These are phyloP conservation scores for Populus hybrid DNA, from an alignment of 441 rosid species.

Conservation along the genomic window DNA sequence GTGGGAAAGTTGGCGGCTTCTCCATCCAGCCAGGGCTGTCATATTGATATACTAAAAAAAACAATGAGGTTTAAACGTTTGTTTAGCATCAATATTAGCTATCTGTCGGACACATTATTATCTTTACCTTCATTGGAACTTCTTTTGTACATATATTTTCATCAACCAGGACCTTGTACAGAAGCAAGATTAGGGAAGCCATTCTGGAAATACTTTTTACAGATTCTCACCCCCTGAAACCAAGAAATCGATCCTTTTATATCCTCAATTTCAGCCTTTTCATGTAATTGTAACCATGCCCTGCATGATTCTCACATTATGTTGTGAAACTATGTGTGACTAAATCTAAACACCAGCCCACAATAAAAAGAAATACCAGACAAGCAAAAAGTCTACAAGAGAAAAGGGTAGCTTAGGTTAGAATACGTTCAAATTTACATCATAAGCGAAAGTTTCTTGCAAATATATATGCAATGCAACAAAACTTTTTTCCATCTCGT, in stretches of 20 bases:
- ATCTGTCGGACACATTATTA: not conserved
- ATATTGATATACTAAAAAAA: not conserved
- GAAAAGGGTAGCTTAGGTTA: not conserved
- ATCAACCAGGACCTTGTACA: not conserved
- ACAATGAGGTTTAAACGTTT: not conserved
- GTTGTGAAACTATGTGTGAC: not conserved
- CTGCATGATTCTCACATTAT: not conserved
- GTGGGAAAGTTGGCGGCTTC: constrained; percentile 4
- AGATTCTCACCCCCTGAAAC: not conserved
- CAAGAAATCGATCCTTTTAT: not conserved
- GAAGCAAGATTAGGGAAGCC: not conserved
- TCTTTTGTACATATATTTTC: not conserved
- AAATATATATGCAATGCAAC: constrained; percentile 8
- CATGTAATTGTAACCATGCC: not conserved
- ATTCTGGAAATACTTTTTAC: not conserved
- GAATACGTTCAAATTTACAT: constrained; percentile 4
- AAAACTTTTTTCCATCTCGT: constrained; percentile 17
- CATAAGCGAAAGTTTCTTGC: constrained; percentile 7
- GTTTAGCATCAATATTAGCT: constrained; percentile 2
- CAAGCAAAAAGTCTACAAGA: not conserved
- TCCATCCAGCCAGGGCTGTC: constrained; percentile 11
- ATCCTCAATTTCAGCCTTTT: not conserved
- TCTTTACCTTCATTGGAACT: not conserved
- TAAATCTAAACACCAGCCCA: not conserved
- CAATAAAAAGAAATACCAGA: not conserved